A percentile compares a stretch with the other conserved stretches of the same genome.
phyloP scores from a whole-genome alignment of 164 flowering plant species.

The Nymphaea thermarum region DNA sequence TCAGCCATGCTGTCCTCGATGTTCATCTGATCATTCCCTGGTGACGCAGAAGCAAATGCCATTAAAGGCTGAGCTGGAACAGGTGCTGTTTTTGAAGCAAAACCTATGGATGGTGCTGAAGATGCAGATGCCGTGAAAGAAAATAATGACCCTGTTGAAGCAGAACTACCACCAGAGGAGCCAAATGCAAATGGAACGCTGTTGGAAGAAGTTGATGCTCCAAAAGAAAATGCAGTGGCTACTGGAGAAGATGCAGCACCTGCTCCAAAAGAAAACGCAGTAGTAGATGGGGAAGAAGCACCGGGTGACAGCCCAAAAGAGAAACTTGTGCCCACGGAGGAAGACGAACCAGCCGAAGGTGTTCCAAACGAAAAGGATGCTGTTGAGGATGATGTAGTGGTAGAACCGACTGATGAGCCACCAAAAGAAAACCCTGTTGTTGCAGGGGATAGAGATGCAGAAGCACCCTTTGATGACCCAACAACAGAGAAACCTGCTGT shows the following conservation, averaged over 20 bases:
- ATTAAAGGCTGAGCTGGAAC: slow-evolving; percentile 6
- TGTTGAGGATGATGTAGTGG: neutral
- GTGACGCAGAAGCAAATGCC: slow-evolving; percentile 27
- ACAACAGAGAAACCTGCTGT: neutral
- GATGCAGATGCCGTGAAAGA: slow-evolving; percentile 36
- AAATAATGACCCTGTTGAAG: slow-evolving; percentile 32
- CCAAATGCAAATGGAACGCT: slow-evolving; percentile 25
- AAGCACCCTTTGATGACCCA: neutral
- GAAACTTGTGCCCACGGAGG: neutral
- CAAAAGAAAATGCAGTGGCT: neutral
- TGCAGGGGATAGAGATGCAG: neutral
- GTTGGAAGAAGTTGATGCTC: slow-evolving; percentile 4
- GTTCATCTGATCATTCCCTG: slow-evolving; percentile 60
- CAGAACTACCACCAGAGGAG: slow-evolving; percentile 13
- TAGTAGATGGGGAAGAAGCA: neutral
- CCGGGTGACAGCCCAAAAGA: slow-evolving; percentile 1
- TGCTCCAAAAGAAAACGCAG: neutral
- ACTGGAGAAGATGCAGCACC: neutral
- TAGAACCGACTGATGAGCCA: neutral
- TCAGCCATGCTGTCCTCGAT: slow-evolving; percentile 95
- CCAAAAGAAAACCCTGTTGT: neutral
- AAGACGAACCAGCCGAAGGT: neutral
- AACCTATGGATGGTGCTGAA: slow-evolving; percentile 1
- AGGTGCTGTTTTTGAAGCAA: neutral
- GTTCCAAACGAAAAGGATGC: neutral